Conservation (phyloP, 768 basidiomycete species). For the Lentinula sp. region DNA sequence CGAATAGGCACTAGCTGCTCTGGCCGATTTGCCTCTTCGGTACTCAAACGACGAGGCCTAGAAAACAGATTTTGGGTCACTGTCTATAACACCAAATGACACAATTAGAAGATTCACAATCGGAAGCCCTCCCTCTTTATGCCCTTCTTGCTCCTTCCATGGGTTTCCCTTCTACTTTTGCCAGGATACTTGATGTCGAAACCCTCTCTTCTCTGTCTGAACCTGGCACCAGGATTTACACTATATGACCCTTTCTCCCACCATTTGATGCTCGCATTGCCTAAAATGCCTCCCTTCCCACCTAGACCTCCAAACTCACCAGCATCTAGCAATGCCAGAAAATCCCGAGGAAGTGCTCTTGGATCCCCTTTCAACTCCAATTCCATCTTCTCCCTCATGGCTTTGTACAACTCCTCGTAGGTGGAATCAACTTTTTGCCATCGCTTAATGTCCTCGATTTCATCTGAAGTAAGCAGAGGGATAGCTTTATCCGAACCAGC, state of each 20-base stretch:
- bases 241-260: conserved; percentile 53
- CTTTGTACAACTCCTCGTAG: conserved; percentile 44
- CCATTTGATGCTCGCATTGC: conserved; percentile 41
- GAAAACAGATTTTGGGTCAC: not conserved
- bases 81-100: conserved; percentile 6
- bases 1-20: conserved; percentile 92
- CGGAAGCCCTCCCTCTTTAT: conserved; percentile 64
- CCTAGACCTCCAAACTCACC: conserved; percentile 4
- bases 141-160: conserved; percentile 37
- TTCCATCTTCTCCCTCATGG: conserved; percentile 46
- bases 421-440: conserved; percentile 65
- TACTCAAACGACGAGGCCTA: conserved; percentile 57
- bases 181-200: conserved; percentile 32
- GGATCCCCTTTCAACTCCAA: conserved; percentile 39
- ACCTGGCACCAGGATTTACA: conserved; percentile 29
- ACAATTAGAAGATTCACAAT: conserved; percentile 49
- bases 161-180: conserved; percentile 15
- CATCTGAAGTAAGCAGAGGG: conserved; percentile 42
- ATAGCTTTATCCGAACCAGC: conserved; percentile 46
- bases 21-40: conserved; percentile 50
- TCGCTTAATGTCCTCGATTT: conserved; percentile 45
- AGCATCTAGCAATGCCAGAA: not conserved
- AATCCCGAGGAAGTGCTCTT: not conserved
- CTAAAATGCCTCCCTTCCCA: conserved; percentile 31
- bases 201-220: conserved; percentile 37